These are phyloP conservation scores for Pythium aristosporum DNA, from an alignment of 352 stramenopile species.

Conservation along the genomic window DNA sequence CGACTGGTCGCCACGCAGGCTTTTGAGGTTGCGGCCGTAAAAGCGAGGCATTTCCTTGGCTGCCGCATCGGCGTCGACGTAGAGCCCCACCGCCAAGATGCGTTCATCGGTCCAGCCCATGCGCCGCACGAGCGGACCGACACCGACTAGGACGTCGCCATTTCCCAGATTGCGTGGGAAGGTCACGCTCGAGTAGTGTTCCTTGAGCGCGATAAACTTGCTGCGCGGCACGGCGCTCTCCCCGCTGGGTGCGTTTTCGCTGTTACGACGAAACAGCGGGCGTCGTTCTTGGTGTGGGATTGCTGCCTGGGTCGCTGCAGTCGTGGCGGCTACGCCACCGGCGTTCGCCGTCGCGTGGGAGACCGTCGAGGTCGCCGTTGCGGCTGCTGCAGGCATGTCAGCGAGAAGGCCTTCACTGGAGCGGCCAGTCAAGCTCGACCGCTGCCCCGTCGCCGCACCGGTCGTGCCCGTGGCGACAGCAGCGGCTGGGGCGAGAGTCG, in stretches of 20 bases:
- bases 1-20: slow-evolving; percentile 64
- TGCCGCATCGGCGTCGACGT: slow-evolving; percentile 69
- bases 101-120: slow-evolving; percentile 84
- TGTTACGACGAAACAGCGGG: slow-evolving; percentile 19
- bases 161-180: slow-evolving; percentile 77
- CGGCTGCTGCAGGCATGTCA: not conserved
- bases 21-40: slow-evolving; percentile 50
- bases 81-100: slow-evolving; percentile 75
- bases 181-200: slow-evolving; percentile 74
- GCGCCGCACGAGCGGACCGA: slow-evolving; percentile 70
- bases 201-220: slow-evolving; percentile 41
- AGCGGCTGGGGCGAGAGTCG: not conserved
- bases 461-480: not conserved
- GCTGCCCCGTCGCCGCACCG: not conserved
- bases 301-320: not conserved
- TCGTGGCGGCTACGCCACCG: not conserved
- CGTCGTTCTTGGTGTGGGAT: slow-evolving; percentile 7
- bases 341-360: not conserved
- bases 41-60: slow-evolving; percentile 58
- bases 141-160: slow-evolving; percentile 69
- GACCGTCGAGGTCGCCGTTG: not conserved
- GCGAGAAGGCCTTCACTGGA: slow-evolving; percentile 1
- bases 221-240: slow-evolving; percentile 5
- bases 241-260: slow-evolving; percentile 2
- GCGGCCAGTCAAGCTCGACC: slow-evolving; percentile 2